A percentile compares a stretch with the other conserved stretches of the same genome.
phyloP scores from a whole-genome alignment of 2,329 filamentous ascomycete genomes.

The Claviceps lovelessii region DNA sequence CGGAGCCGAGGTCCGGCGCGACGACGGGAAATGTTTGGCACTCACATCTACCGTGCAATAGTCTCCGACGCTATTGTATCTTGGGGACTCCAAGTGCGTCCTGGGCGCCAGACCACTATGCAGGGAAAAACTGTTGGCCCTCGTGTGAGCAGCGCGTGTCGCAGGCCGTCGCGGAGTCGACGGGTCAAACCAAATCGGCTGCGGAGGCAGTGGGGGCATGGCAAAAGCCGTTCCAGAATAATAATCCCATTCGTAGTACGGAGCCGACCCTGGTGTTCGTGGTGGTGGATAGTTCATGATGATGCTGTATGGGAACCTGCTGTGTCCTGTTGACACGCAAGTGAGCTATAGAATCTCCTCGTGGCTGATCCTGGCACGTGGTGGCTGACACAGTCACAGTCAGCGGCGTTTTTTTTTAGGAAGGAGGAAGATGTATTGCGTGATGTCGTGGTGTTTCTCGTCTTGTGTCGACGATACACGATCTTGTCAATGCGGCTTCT shows the following conservation, averaged over 20 bases:
- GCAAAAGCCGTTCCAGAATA: constrained; percentile 39
- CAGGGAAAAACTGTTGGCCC: constrained; percentile 25
- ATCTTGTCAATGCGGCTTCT: background rate
- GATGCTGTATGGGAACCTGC: constrained; percentile 20
- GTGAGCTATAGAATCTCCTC: background rate
- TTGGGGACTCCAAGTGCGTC: constrained; percentile 40
- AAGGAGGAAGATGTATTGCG: background rate
- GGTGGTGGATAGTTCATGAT: constrained; percentile 26
- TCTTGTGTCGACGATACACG: background rate
- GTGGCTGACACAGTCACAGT: constrained; percentile 9
- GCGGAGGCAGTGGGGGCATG: constrained; percentile 43
- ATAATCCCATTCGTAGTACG: constrained; percentile 37
- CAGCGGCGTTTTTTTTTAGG: background rate
- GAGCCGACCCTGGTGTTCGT: constrained; percentile 31
- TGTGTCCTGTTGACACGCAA: constrained; percentile 19
- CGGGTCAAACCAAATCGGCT: constrained; percentile 34
- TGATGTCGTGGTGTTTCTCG: constrained; percentile 1
- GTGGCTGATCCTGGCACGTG: background rate
- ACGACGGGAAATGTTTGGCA: constrained; percentile 37
- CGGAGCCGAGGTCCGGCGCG: constrained; percentile 24
- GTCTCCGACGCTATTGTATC: constrained; percentile 47
- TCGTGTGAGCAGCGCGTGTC: constrained; percentile 31
- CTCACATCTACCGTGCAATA: constrained; percentile 55
- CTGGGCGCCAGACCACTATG: constrained; percentile 25
- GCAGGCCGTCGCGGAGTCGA: constrained; percentile 38